Evolutionary conservation across 139 green algal genomes (phyloP), one percentile per base, ranked within the genome.

Genomic region (Nannochloris sp.): DNA sequence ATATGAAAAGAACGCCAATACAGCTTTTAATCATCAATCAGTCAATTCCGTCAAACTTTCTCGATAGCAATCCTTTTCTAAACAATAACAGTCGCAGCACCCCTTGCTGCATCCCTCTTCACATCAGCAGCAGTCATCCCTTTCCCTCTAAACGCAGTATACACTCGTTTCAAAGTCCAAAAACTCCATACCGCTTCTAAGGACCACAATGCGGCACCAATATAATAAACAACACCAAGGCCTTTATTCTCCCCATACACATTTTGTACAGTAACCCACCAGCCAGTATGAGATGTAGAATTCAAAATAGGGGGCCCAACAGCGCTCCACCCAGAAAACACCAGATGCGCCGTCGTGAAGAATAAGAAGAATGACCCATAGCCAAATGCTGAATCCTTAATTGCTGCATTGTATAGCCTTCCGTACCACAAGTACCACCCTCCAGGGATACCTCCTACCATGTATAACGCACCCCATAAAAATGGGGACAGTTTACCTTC

Each of bases 351-450:
- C 5, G 67, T 63, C 7, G 9, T 44, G 69, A 74, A 81, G 13
- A 68, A 53, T 24, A 72, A 34, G 54, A 81, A 81, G 61, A 81
- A 81, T 4, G 72, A 8, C 33, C 46, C 71, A 55, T 80, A 81
- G 44, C 44, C 36, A 38, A 85, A 73, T 7, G 77, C 77, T 1
- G 64, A 44, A 58, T 87, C 81, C 46, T 83, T 85, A 53, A 78
- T 85, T 8, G 79, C 51, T 13, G 77, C 77, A 36, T 78, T 80
- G 61, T 87, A 87, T 10, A 87, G 30, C 2, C 77, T 73, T 24
- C 57, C 35, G 67, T 85, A 87, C 81, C 79, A 83, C 19, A 82
- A 45, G 42, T 71, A 60, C 68, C 69, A 82, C 30, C 54, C 76
- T 5, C 60, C 61, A 6, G 80, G 77, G 4, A 83, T 32, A 42